Evolutionary conservation across 1,139 yeast species (phyloP), one percentile per base, ranked within the genome.

Genomic region (Blastobotrys apis): DNA sequence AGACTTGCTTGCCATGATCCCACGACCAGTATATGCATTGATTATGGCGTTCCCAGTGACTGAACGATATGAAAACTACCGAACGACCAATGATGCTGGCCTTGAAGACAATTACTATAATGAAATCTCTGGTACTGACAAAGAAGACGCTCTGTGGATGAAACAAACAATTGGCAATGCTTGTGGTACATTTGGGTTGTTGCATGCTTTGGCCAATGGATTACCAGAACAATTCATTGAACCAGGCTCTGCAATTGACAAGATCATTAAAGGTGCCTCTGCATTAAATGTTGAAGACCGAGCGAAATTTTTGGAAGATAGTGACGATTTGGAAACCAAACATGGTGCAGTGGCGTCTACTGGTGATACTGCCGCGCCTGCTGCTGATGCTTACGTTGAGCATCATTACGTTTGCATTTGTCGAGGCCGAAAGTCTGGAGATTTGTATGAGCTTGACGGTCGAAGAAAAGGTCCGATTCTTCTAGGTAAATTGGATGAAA

Each of bases 171-270:
- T 92, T 31, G 78, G 79, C 49, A 92, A 92, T 62, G 95, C 95
- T 0, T 92, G 98, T 67, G 98, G 98, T 4, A 75, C 94, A 38
- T 87, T 84, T 65, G 98, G 95, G 0, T 66, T 92, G 39, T 66
- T 92, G 25, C 97, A 92, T 58, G 72, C 85, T 0, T 65, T 87
- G 32, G 66, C 81, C 23, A 92, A 92, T 60, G 67, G 84, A 64
- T 48, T 71, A 63, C 50, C 74, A 62, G 47, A 59, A 58, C 34
- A 71, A 64, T 46, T 63, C 59, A 58, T 67, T 33, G 52, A 46
- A 12, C 44, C 57, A 0, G 64, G 53, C 21, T 63, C 72, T 3
- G 51, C 55, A n/a, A 55, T 71, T 22, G 55, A 58, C 6, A 47
- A 58, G 10, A 58, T 70, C 17, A 55, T 69, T 47, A 51, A 52